These are phyloP conservation scores for Heterobasidion occidentale DNA, from an alignment of 1,284 basidiomycete genomes.

Conservation along the genomic window DNA sequence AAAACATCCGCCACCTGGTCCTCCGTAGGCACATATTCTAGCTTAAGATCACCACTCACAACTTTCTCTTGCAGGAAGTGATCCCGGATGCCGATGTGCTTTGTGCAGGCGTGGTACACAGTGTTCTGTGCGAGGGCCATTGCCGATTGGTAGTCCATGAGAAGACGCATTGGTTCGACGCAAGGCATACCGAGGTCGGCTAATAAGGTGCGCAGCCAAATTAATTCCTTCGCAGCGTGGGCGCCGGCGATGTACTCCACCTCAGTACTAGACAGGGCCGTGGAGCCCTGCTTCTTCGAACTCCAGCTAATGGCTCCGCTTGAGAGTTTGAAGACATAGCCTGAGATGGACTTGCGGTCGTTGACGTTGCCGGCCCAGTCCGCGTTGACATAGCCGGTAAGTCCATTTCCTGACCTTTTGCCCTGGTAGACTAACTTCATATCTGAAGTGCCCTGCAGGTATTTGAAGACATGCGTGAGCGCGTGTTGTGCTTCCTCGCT, in stretches of 20 bases:
- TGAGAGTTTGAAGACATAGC: constrained; percentile 3
- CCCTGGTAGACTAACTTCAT: constrained; percentile 2
- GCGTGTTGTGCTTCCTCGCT: no score
- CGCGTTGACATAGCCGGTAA: not conserved
- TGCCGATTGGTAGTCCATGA: not conserved
- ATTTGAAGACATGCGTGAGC: constrained; percentile 29
- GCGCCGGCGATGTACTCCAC: constrained; percentile 25
- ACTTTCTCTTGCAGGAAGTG: not conserved
- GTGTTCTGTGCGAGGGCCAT: not conserved
- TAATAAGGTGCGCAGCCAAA: constrained; percentile 13
- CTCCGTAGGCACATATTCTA: not conserved
- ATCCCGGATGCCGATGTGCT: not conserved
- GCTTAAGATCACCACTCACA: not conserved
- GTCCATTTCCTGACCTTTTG: no score
- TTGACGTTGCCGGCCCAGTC: not conserved
- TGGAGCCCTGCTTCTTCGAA: constrained; percentile 19
- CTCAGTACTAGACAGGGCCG: constrained; percentile 21
- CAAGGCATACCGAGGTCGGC: constrained; percentile 5
- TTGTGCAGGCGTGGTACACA: not conserved
- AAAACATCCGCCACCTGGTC: not conserved
- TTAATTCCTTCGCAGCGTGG: constrained; percentile 7
- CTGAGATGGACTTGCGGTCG: constrained; percentile 1
- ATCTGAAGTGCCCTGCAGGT: constrained; percentile 30
- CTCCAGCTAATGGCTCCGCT: constrained; percentile 19
- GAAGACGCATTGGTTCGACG: not conserved